Base-by-base conservation (phyloP, 2,329 filamentous ascomycete species). In the Didymella keratinophila region DNA sequence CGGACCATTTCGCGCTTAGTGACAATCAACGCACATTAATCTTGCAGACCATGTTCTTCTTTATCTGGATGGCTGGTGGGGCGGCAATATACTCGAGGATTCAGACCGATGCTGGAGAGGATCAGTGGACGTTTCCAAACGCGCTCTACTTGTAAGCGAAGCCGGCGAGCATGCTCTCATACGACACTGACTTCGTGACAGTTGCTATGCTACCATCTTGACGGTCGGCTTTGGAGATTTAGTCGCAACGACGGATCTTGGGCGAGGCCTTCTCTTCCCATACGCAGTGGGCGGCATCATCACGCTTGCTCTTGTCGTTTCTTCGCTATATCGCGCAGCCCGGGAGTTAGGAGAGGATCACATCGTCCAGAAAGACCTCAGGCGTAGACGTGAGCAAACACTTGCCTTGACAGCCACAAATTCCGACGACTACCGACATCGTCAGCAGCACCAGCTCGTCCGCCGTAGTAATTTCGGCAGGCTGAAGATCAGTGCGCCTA, bases 21-120 rank as follows among this genome's bases (percentile, higher is more conserved):
- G 86, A 88, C 52, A 89, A 89, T 60, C 93, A 97, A 75, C 86
- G 93, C 10, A 97, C 92, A 0, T 80, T 97, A 21, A 97, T 97
- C 82, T 78, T 97, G 27, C 93, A 97, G 76, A 96, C 92, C 1
- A 96, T 96, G 76, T 80, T 90, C 54, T 91, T 96, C 71, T 88
- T 96, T 50, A 78, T 91, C 46, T 97, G 95, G 81, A 80, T 97
- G 0, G 87, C 91, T 0, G 77, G 92, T 2, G 93, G 93, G 0
- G 92, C 89, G 0, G 84, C 88, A 0, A 79, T 96, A 0, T 97
- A 95, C 71, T 86, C 87, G 6, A 80, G 80, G 1, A 83, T 95
- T 3, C 89, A 96, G 58, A 68, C 58, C 3, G 60, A 70, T 10
- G 74, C 74, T 39, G 79, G 78, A 2, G 54, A 69, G 27, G 56